Evolutionary conservation across 202 grass and related monocot species (phyloP).

Genomic region (Cymbopogon flexuosus): DNA sequence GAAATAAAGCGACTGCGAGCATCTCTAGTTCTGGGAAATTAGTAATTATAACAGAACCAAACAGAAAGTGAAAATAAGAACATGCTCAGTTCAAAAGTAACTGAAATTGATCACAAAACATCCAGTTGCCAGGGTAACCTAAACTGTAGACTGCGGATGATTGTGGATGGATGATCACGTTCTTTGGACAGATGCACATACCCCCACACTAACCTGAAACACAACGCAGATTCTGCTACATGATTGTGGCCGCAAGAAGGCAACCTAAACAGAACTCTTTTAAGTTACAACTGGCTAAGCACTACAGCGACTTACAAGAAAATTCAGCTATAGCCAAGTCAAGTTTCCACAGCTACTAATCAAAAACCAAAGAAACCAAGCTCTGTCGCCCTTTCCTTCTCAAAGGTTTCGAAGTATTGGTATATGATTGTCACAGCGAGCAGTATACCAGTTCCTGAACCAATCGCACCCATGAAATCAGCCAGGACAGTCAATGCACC

Average conservation of each 20-base stretch:
- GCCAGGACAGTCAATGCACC: slow-evolving; percentile 72
- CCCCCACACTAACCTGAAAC: slow-evolving; percentile 18
- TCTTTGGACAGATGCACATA: slow-evolving; percentile 3
- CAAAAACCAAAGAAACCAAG: slow-evolving; percentile 77
- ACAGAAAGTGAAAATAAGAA: background rate
- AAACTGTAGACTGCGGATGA: background rate
- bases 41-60: background rate
- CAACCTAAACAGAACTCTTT: slow-evolving; percentile 19
- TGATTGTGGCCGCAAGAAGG: background rate
- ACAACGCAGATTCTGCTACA: slow-evolving; percentile 15
- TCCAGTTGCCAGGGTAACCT: slow-evolving; percentile 17
- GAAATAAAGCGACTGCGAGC: background rate
- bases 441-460: slow-evolving; percentile 70
- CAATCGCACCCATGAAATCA: slow-evolving; percentile 81
- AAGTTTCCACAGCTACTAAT: slow-evolving; percentile 6
- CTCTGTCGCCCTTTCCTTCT: slow-evolving; percentile 76
- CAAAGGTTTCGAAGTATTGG: slow-evolving; percentile 74
- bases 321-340: slow-evolving; percentile 6
- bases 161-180: slow-evolving; percentile 17
- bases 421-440: slow-evolving; percentile 74
- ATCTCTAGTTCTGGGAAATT: background rate
- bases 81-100: slow-evolving; percentile 17
- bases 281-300: slow-evolving; percentile 23
- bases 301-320: slow-evolving; percentile 16
- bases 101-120: slow-evolving; percentile 2